phyloP scores from a whole-genome alignment of 2,329 filamentous ascomycete genomes.

The Calonectria crousiana region DNA sequence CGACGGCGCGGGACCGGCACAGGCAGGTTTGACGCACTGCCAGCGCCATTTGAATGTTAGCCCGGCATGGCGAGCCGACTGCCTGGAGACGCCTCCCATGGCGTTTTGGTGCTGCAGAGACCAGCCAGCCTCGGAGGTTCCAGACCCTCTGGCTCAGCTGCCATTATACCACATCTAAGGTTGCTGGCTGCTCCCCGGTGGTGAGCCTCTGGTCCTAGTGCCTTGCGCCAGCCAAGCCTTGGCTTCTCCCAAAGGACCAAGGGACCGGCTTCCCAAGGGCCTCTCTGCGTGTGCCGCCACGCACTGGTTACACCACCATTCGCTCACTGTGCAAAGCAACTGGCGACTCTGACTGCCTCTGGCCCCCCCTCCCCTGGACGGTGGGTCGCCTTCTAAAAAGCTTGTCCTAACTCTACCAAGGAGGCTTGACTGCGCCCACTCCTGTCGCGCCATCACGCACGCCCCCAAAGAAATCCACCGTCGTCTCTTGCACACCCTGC shows the following conservation, averaged over 20 bases:
- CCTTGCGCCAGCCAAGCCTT: background rate
- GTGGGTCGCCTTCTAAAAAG: constrained; percentile 44
- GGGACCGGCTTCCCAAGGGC: background rate
- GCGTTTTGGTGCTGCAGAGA: constrained; percentile 21
- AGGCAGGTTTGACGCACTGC: background rate
- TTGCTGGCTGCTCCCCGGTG: constrained; percentile 19
- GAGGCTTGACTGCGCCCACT: constrained; percentile 31
- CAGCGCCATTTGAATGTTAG: background rate
- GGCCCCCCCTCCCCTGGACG: constrained; percentile 31
- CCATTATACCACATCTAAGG: constrained; percentile 19
- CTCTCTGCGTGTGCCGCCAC: background rate
- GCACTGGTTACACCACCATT: constrained; percentile 3
- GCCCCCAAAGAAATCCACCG: background rate
- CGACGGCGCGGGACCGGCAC: constrained; percentile 4
- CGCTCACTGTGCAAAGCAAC: constrained; percentile 9
- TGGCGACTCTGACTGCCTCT: background rate
- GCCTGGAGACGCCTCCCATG: constrained; percentile 26
- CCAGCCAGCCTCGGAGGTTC: constrained; percentile 36
- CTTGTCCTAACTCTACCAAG: constrained; percentile 45
- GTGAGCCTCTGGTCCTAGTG: constrained; percentile 31
- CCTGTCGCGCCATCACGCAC: background rate
- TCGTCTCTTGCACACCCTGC: constrained; percentile 23
- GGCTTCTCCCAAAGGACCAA: background rate
- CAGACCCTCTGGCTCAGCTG: constrained; percentile 31
- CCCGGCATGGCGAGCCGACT: background rate